phyloP scores from a whole-genome alignment of 2,329 filamentous ascomycete species.

The Cryphonectria naterciae region DNA sequence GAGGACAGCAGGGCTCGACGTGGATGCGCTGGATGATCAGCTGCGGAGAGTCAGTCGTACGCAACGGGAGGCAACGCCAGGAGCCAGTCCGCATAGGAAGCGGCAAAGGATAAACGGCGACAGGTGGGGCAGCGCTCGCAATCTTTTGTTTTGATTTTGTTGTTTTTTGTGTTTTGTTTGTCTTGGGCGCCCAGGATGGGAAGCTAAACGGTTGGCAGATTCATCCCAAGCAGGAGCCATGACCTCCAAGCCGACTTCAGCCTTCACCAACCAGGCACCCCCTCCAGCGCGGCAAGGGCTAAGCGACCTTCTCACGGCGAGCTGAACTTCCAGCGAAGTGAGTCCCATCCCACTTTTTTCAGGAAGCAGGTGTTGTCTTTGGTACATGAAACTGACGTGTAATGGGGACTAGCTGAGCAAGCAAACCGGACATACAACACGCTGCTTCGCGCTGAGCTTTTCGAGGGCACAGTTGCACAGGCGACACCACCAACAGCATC shows the following conservation, averaged over 20 bases:
- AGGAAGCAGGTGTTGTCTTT: background rate
- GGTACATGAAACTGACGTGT: constrained; percentile 31
- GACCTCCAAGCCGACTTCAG: constrained; percentile 93
- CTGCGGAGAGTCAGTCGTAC: constrained; percentile 56
- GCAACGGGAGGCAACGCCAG: constrained; percentile 56
- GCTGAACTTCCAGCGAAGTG: constrained; percentile 92
- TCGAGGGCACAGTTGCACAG: constrained; percentile 88
- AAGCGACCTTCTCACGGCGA: constrained; percentile 87
- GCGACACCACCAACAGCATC: constrained; percentile 67
- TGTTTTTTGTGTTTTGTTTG: background rate
- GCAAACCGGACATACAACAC: constrained; percentile 92
- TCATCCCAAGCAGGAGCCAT: constrained; percentile 92
- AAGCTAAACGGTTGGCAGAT: constrained; percentile 57
- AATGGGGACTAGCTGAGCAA: constrained; percentile 69
- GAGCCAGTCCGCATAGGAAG: constrained; percentile 61
- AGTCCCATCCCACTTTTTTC: constrained; percentile 37
- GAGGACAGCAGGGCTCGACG: constrained; percentile 48
- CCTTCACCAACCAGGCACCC: constrained; percentile 89
- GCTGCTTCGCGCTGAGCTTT: constrained; percentile 86
- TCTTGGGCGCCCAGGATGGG: background rate
- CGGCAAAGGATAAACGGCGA: constrained; percentile 64
- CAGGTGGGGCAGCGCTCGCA: constrained; percentile 51
- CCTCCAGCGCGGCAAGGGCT: constrained; percentile 83
- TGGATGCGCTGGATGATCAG: constrained; percentile 55
- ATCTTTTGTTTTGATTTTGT: background rate